Evolutionary conservation across 2,329 filamentous ascomycete genomes (phyloP).

Genomic region (Lachnum nothofagi): DNA sequence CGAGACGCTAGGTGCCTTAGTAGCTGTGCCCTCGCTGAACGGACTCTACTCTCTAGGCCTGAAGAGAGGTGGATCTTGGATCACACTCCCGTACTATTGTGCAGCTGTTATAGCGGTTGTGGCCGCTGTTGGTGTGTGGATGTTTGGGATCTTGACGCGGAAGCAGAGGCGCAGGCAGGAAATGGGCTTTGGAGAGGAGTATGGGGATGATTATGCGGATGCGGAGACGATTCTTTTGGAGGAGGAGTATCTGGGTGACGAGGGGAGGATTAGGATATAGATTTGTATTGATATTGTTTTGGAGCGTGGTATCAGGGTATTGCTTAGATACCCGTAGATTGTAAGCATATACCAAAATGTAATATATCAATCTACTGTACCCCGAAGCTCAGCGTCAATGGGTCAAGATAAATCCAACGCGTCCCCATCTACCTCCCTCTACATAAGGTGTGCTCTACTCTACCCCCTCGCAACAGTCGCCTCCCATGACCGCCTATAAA

Average conservation of each 20-base stretch:
- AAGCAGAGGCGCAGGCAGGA: conserved; percentile 1
- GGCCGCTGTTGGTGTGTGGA: conserved; percentile 18
- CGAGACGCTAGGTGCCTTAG: conserved; percentile 23
- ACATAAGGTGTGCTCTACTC: background rate
- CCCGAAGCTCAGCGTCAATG: background rate
- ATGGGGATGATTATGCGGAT: conserved; percentile 2
- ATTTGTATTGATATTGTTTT: background rate
- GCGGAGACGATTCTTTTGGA: background rate
- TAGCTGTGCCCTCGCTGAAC: conserved; percentile 23
- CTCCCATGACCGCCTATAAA: conserved; percentile 13
- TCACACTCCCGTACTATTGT: conserved; percentile 26
- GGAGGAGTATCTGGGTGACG: background rate
- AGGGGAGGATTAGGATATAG: background rate
- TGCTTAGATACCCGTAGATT: background rate
- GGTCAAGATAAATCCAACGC: too few relatives aligned
- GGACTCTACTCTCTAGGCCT: conserved; percentile 25
- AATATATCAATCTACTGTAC: background rate
- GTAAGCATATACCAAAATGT: background rate
- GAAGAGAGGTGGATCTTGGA: conserved; percentile 24
- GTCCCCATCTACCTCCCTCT: too few relatives aligned
- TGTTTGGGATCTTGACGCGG: conserved; percentile 13
- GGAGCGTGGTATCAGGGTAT: background rate
- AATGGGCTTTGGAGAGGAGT: conserved; percentile 11
- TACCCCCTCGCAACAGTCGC: background rate
- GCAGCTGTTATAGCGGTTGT: conserved; percentile 15